These are phyloP conservation scores for Vanrija sp. DNA, from an alignment of 1,284 basidiomycete species.

Conservation along the genomic window DNA sequence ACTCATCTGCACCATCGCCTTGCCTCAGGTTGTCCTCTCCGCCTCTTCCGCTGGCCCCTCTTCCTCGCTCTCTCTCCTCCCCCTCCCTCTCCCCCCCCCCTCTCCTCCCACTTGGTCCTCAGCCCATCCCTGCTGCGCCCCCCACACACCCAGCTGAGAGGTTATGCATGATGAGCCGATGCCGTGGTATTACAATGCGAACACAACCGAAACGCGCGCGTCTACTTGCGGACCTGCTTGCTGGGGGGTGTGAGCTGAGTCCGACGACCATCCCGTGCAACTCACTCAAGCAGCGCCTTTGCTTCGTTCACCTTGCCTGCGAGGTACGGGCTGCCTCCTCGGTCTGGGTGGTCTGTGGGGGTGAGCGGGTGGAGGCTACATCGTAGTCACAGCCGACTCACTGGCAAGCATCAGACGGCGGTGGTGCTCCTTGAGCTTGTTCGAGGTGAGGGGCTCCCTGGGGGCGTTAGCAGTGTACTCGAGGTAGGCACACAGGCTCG, in stretches of 20 bases:
- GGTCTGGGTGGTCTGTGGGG: conserved; percentile 64
- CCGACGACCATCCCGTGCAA: conserved; percentile 2
- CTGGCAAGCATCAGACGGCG: conserved; percentile 85
- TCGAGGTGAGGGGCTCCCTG: conserved; percentile 72
- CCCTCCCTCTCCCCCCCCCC: neutral
- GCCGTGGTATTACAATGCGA: conserved; percentile 15
- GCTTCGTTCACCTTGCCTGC: conserved; percentile 98
- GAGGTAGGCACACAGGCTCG: neutral
- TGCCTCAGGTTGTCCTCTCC: too few relatives aligned
- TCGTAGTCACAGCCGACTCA: too few relatives aligned
- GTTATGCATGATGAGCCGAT: conserved; percentile 14
- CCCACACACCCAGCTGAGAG: conserved; percentile 5
- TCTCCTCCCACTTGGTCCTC: neutral
- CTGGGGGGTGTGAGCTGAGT: conserved; percentile 10
- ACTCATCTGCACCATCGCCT: too few relatives aligned
- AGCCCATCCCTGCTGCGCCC: too few relatives aligned
- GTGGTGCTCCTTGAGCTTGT: conserved; percentile 80
- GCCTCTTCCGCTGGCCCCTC: too few relatives aligned
- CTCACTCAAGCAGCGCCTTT: conserved; percentile 69
- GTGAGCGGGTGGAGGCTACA: too few relatives aligned
- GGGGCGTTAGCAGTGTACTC: conserved; percentile 1
- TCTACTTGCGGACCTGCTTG: conserved; percentile 25
- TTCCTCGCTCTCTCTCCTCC: too few relatives aligned
- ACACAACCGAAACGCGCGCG: neutral
- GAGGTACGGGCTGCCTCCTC: conserved; percentile 90